Percentiles rank a stretch among this genome's conserved stretches.
Conservation (phyloP, 2,329 filamentous ascomycete species). For the Fusarium protoensiforme region DNA sequence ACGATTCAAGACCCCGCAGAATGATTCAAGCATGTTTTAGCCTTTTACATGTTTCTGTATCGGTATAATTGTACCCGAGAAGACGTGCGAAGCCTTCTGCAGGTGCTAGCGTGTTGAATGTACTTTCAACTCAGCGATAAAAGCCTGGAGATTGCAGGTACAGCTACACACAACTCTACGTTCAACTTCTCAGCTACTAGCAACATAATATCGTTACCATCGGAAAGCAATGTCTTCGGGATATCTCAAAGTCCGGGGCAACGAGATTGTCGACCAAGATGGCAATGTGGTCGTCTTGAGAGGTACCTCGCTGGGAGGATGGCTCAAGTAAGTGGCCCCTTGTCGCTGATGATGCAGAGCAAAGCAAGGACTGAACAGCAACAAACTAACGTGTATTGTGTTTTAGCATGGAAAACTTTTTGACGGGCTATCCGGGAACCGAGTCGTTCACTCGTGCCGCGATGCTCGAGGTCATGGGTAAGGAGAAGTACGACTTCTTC, state of each 20-base stretch:
- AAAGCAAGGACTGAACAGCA: neutral
- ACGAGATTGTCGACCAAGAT: neutral
- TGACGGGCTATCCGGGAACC: neutral
- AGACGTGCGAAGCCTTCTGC: neutral
- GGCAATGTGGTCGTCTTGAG: neutral
- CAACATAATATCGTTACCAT: neutral
- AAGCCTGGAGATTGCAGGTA: neutral
- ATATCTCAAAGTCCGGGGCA: neutral
- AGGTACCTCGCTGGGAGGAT: neutral
- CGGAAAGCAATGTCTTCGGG: neutral
- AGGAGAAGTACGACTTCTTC: neutral
- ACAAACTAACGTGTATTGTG: rapidly evolving
- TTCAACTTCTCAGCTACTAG: neutral
- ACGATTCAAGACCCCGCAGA: neutral
- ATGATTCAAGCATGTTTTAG: neutral
- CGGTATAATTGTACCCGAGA: neutral
- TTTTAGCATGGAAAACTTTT: neutral
- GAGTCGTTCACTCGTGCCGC: neutral
- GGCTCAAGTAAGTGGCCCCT: neutral
- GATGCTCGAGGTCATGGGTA: neutral
- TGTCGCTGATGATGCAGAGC: rapidly evolving
- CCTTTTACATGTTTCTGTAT: neutral
- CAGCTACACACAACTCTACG: neutral
- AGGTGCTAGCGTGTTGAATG: neutral
- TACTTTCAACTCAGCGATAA: neutral